Evolutionary conservation across 306 rosid species (phyloP).

Genomic region (Sechiopsis laciniata): DNA sequence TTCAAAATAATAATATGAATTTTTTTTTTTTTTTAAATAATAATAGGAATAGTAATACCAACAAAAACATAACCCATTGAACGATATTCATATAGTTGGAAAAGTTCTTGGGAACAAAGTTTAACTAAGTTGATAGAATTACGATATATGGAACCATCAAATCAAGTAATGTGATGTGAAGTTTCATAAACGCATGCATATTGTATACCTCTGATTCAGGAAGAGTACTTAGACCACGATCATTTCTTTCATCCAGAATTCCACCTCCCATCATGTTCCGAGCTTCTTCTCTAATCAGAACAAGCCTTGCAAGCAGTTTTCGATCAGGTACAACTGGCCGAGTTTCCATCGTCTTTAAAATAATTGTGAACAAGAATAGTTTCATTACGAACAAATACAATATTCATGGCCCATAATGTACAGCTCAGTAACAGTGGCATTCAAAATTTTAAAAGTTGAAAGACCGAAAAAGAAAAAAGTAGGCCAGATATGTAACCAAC

Average conservation of each 20-base stretch:
- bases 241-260: constrained; percentile 77
- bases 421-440: background rate
- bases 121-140: background rate
- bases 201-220: constrained; percentile 79
- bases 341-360: constrained; percentile 82
- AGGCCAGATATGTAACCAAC: background rate
- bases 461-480: background rate
- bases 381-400: constrained; percentile 14
- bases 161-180: constrained; percentile 12
- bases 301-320: constrained; percentile 90
- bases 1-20: background rate
- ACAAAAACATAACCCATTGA: background rate
- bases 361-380: constrained; percentile 21
- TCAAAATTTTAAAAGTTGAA: background rate
- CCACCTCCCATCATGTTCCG: constrained; percentile 99
- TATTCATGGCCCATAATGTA: background rate
- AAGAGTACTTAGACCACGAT: constrained; percentile 80
- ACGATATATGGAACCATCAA: background rate
- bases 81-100: background rate
- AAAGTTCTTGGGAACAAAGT: background rate
- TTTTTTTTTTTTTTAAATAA: no score
- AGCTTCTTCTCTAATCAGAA: constrained; percentile 95
- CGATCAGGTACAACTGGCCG: constrained; percentile 83
- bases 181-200: constrained; percentile 17
- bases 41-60: background rate